These are phyloP conservation scores for Eucalyptus caleyi DNA, from an alignment of 345 rosid species.

Conservation along the genomic window DNA sequence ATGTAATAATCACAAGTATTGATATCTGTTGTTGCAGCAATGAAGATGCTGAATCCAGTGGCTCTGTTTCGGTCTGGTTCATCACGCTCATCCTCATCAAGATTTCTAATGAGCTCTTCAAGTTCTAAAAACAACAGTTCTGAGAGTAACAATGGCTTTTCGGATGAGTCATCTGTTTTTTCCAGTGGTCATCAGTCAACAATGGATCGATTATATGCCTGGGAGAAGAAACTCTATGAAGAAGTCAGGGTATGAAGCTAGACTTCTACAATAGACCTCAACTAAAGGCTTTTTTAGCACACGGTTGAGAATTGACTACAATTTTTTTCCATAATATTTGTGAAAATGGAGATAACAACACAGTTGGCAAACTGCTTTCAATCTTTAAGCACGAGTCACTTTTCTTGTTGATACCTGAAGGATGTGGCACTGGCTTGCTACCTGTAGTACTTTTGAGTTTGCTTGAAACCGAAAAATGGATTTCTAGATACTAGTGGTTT, in stretches of 20 bases:
- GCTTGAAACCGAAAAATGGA: neutral
- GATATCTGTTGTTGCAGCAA: constrained; percentile 36
- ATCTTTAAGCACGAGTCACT: neutral
- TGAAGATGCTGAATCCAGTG: constrained; percentile 86
- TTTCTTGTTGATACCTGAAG: neutral
- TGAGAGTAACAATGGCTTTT: constrained; percentile 49
- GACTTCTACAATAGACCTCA: neutral
- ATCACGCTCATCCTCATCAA: constrained; percentile 73
- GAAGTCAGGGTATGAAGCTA: constrained; percentile 64
- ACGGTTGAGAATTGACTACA: neutral
- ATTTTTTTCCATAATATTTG: neutral
- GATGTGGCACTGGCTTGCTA: neutral
- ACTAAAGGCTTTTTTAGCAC: neutral
- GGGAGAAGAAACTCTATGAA: constrained; percentile 97
- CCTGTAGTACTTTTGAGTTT: neutral
- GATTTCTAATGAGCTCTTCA: constrained; percentile 54
- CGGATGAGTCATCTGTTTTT: constrained; percentile 45
- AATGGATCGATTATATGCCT: constrained; percentile 64
- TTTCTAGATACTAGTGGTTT: neutral
- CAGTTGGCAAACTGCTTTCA: neutral
- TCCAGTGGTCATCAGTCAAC: constrained; percentile 80
- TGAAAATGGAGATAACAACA: neutral
- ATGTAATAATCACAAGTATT: neutral
- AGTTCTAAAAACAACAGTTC: constrained; percentile 37
- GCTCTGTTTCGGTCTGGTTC: constrained; percentile 88